Percentiles rank a stretch among this genome's conserved stretches.
Conservation (phyloP, 495 filamentous ascomycete species). For the Schizothecium vesticola region DNA sequence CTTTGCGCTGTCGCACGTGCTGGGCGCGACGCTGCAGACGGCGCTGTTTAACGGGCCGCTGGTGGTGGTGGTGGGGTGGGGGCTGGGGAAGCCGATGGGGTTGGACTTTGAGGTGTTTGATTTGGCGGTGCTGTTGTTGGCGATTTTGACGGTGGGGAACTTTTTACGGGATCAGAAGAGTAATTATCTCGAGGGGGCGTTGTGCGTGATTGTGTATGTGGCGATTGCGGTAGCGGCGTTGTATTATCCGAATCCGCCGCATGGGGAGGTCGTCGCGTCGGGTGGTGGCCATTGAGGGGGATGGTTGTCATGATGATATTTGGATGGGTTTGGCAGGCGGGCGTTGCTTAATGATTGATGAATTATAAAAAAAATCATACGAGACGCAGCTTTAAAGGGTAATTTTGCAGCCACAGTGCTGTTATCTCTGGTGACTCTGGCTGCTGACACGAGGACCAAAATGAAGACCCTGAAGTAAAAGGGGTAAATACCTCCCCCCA, state of each 20-base stretch:
- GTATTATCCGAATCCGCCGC: slow-evolving; percentile 54
- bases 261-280: background rate
- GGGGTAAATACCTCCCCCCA: background rate
- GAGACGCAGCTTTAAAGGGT: background rate
- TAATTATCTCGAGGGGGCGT: slow-evolving; percentile 73
- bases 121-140: slow-evolving; percentile 76
- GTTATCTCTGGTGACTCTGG: background rate
- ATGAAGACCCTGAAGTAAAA: background rate
- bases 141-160: slow-evolving; percentile 80
- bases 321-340: background rate
- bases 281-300: slow-evolving; percentile 9
- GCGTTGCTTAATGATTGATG: background rate
- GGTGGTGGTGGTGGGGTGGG: slow-evolving; percentile 81
- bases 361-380: background rate
- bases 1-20: slow-evolving; percentile 84
- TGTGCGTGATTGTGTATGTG: slow-evolving; percentile 67
- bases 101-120: slow-evolving; percentile 88
- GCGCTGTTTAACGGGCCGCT: slow-evolving; percentile 84
- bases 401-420: no score
- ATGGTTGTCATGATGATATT: background rate
- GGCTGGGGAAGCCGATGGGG: slow-evolving; percentile 62
- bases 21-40: slow-evolving; percentile 85
- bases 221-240: slow-evolving; percentile 58
- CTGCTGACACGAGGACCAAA: background rate
- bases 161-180: slow-evolving; percentile 74